Evolutionary conservation across 495 filamentous ascomycete species (phyloP).

Genomic region (Viridothelium virens): DNA sequence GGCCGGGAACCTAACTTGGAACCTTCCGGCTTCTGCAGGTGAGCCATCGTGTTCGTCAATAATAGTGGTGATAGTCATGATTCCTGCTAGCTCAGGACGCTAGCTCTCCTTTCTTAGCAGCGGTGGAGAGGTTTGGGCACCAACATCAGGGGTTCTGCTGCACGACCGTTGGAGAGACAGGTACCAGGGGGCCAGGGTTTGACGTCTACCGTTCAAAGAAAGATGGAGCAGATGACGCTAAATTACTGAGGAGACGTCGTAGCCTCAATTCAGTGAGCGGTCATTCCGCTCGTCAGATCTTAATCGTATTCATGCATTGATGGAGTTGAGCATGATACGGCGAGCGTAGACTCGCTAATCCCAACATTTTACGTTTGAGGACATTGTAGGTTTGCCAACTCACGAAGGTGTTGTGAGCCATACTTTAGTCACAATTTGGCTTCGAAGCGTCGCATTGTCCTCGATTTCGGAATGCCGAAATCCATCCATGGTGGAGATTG

Average conservation of each 20-base stretch:
- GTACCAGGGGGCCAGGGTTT: neutral
- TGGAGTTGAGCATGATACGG: too few relatives aligned
- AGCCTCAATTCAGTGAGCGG: neutral
- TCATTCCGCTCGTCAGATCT: too few relatives aligned
- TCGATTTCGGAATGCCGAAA: neutral
- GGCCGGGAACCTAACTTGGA: neutral
- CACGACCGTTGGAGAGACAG: conserved; percentile 7
- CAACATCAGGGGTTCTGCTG: conserved; percentile 4
- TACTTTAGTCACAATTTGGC: too few relatives aligned
- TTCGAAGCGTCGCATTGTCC: too few relatives aligned
- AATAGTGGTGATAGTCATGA: neutral
- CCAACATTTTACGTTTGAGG: too few relatives aligned
- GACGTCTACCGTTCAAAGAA: neutral
- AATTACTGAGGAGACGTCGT: neutral
- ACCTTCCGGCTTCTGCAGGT: neutral
- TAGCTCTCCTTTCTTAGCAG: neutral
- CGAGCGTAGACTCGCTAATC: too few relatives aligned
- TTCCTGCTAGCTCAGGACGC: neutral
- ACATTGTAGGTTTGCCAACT: too few relatives aligned
- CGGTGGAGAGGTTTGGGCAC: conserved; percentile 7
- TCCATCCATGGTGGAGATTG: neutral
- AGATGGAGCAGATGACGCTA: conserved; percentile 7
- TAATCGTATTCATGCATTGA: too few relatives aligned
- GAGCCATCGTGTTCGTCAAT: neutral
- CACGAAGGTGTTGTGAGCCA: too few relatives aligned